Evolutionary conservation across 208 protist species (phyloP).

Genomic region (Vickermania spadyakhi): DNA sequence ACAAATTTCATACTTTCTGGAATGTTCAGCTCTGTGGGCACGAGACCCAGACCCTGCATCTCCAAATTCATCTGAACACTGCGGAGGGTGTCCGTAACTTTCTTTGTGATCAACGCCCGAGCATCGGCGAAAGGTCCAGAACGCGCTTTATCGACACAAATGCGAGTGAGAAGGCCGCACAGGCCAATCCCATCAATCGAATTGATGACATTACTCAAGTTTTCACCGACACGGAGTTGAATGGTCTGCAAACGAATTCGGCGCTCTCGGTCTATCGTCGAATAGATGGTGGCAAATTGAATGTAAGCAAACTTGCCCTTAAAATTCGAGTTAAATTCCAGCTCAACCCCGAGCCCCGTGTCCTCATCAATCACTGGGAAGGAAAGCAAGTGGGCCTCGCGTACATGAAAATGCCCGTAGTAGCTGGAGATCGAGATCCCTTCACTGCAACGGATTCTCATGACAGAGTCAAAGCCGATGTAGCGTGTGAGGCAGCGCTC

Average conservation of each 20-base stretch:
- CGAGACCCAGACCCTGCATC: conserved; percentile 22
- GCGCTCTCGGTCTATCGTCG: conserved; percentile 56
- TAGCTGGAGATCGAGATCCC: conserved; percentile 82
- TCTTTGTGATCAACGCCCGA: conserved; percentile 46
- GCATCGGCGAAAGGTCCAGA: conserved; percentile 49
- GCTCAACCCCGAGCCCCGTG: conserved; percentile 79
- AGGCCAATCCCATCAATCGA: conserved; percentile 61
- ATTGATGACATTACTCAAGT: conserved; percentile 49
- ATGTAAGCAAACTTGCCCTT: conserved; percentile 67
- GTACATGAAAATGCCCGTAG: conserved; percentile 96
- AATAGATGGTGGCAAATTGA: conserved; percentile 79
- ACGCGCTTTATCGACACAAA: conserved; percentile 52
- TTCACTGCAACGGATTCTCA: conserved; percentile 91
- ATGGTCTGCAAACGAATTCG: conserved; percentile 82
- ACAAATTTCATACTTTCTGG: conserved; percentile 71
- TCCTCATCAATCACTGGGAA: conserved; percentile 90
- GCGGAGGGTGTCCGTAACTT: conserved; percentile 35
- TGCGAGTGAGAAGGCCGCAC: conserved; percentile 56
- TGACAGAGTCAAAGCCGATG: conserved; percentile 93
- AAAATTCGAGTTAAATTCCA: conserved; percentile 46
- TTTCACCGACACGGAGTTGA: conserved; percentile 42
- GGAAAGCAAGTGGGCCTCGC: conserved; percentile 91
- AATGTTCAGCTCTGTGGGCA: conserved; percentile 38
- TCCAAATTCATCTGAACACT: conserved; percentile 33
- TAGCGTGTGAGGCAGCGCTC: conserved; percentile 74